Evolutionary conservation across 2,329 filamentous ascomycete genomes (phyloP).

Genomic region (Diaporthe amygdali): DNA sequence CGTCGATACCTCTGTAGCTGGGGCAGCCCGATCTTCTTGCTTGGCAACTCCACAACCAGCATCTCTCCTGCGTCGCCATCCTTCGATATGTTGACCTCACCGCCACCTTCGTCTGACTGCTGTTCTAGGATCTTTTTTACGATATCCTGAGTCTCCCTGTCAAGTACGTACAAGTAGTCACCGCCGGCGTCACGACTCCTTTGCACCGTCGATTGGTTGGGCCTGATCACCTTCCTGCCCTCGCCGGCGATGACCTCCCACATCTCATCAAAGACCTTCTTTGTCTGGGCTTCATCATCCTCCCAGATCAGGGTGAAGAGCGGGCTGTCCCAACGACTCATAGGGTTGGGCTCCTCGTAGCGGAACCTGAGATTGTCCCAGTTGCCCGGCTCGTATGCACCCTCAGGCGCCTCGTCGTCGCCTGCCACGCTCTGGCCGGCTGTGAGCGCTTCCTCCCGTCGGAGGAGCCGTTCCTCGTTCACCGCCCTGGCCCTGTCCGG

Average conservation of each 20-base stretch:
- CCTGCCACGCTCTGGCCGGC: slow-evolving; percentile 33
- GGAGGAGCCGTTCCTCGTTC: slow-evolving; percentile 64
- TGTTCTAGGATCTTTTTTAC: slow-evolving; percentile 72
- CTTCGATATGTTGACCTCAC: slow-evolving; percentile 58
- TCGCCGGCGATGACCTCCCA: slow-evolving; percentile 77
- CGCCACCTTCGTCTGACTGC: slow-evolving; percentile 69
- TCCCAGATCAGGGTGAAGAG: slow-evolving; percentile 81
- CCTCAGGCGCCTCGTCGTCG: slow-evolving; percentile 40
- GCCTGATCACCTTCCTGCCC: slow-evolving; percentile 67
- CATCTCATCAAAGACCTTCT: slow-evolving; percentile 64
- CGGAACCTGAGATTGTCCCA: slow-evolving; percentile 83
- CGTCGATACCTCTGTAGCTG: slow-evolving; percentile 79
- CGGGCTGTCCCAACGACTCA: slow-evolving; percentile 84
- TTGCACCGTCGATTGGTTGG: slow-evolving; percentile 77
- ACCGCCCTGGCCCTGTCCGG: slow-evolving; percentile 57
- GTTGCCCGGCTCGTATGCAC: slow-evolving; percentile 60
- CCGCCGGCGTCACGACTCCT: slow-evolving; percentile 65
- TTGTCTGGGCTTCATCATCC: slow-evolving; percentile 67
- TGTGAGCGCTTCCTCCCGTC: slow-evolving; percentile 38
- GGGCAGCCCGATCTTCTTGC: slow-evolving; percentile 70
- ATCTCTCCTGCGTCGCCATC: slow-evolving; percentile 44
- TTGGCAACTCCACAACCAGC: slow-evolving; percentile 68
- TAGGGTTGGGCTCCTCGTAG: slow-evolving; percentile 86
- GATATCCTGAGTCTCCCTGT: slow-evolving; percentile 79
- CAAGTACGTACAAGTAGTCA: slow-evolving; percentile 81